Evolutionary conservation across 129 eudicot genomes (phyloP), one percentile per base, ranked within the genome.

Genomic region (carrot (Daucus carota)): DNA sequence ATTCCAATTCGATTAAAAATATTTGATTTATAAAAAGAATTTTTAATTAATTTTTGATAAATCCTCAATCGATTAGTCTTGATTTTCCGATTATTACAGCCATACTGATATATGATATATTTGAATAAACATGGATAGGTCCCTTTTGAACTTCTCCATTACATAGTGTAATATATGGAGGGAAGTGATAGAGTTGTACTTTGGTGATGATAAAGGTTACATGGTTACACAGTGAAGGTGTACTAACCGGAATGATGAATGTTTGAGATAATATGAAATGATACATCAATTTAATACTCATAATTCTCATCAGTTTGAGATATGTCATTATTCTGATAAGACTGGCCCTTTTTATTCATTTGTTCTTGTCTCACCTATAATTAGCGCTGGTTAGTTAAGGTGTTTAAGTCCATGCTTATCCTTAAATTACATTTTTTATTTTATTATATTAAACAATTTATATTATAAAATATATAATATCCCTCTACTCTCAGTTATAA

Each of bases 351-450:
- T 41, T 44, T 44, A n/a, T n/a, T 28, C 15, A n/a, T 38, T 70
- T 70, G 48, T 36, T 22, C n/a, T 41, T 70, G 74, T 70, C 74
- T 70, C 74, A 70, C 50, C 73, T 40, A 22, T 70, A 36, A 24
- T 18, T 18, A 38, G 26, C 0, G 2, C 10, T 70, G 6, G 2
- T 54, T 54, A 54, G 20, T n/a, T 20, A 9, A 2, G 0, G 0
- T 40, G 46, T n/a, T 54, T 22, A 24, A 54, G 5, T n/a, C 0
- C 63, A 54, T n/a, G 5, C 12, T 54, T 54, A 54, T 7, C 31
- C 63, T 54, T n/a, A 11, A 44, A 3, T 17, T 46, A 46, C 59
- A 8, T n/a, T n/a, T n/a, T n/a, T n/a, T n/a, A n/a, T n/a, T n/a
- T n/a, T n/a, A n/a, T n/a, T n/a, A n/a, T n/a, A n/a, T n/a, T n/a